Percentiles rank a stretch among this genome's conserved stretches.
Conservation (phyloP, 345 rosid genomes). For the Gossypium anomalum region DNA sequence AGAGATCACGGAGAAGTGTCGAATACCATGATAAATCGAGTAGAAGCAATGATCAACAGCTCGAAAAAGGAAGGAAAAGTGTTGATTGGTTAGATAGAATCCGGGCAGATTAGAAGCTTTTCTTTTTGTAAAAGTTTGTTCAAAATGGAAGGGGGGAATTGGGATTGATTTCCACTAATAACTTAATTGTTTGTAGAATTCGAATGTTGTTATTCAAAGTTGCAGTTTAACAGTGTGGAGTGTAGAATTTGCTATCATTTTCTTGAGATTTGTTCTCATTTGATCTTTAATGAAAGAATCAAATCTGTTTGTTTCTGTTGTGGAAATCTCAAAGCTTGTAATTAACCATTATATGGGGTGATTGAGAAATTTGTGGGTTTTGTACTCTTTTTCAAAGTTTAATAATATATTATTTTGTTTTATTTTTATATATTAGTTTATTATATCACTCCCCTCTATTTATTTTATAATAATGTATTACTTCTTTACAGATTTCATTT, state of each 20-base stretch:
- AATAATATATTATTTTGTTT: too few relatives aligned
- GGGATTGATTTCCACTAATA: neutral
- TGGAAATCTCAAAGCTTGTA: neutral
- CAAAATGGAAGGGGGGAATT: neutral
- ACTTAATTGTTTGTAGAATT: constrained; percentile 1
- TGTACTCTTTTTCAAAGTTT: too few relatives aligned
- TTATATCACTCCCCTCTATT: too few relatives aligned
- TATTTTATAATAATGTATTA: too few relatives aligned
- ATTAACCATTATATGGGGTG: neutral
- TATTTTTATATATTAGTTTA: too few relatives aligned
- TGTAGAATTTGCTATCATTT: neutral
- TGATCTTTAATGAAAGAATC: neutral
- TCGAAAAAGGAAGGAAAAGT: constrained; percentile 76
- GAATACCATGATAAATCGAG: constrained; percentile 76
- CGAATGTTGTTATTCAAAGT: neutral
- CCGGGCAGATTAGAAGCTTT: constrained; percentile 14
- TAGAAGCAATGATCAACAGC: constrained; percentile 47
- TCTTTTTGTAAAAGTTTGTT: neutral
- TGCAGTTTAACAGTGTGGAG: neutral
- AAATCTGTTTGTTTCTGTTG: neutral
- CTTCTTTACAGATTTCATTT: too few relatives aligned
- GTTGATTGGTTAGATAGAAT: constrained; percentile 68
- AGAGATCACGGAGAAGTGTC: constrained; percentile 87
- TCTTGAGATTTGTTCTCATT: neutral
- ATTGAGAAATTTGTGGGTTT: too few relatives aligned